These are phyloP conservation scores for Debaryomycetaceae sp. DNA, from an alignment of 1,139 yeast species.

Conservation along the genomic window DNA sequence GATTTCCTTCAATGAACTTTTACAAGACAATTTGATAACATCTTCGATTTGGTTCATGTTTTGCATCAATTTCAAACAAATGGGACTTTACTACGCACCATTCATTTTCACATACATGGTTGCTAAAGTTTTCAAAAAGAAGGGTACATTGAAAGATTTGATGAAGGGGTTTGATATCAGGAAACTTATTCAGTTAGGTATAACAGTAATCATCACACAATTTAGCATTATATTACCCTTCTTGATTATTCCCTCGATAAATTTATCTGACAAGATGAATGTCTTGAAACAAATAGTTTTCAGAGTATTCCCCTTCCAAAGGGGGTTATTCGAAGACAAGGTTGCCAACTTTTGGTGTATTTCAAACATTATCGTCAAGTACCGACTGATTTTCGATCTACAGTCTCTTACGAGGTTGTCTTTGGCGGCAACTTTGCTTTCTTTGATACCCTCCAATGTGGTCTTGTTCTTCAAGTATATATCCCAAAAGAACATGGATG, in stretches of 20 bases:
- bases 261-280: slow-evolving; percentile 14
- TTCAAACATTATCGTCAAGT: slow-evolving; percentile 71
- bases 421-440: slow-evolving; percentile 56
- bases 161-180: slow-evolving; percentile 26
- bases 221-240: slow-evolving; percentile 60
- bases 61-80: slow-evolving; percentile 84
- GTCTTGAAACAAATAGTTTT: slow-evolving; percentile 37
- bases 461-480: slow-evolving; percentile 51
- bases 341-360: slow-evolving; percentile 98
- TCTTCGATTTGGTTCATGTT: slow-evolving; percentile 81
- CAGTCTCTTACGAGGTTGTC: slow-evolving; percentile 62
- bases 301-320: slow-evolving; percentile 84
- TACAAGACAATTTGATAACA: slow-evolving; percentile 57
- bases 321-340: slow-evolving; percentile 97
- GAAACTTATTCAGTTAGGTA: slow-evolving; percentile 57
- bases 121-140: slow-evolving; percentile 33
- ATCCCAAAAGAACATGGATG: slow-evolving; percentile 25
- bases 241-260: slow-evolving; percentile 23
- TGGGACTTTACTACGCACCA: slow-evolving; percentile 93
- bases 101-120: slow-evolving; percentile 76
- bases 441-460: slow-evolving; percentile 65
- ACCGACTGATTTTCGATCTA: slow-evolving; percentile 53
- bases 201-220: slow-evolving; percentile 59
- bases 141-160: slow-evolving; percentile 4
- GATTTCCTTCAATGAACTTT: slow-evolving; percentile 60